phyloP scores from a whole-genome alignment of 352 stramenopile genomes.

The Phytopythium boreale region DNA sequence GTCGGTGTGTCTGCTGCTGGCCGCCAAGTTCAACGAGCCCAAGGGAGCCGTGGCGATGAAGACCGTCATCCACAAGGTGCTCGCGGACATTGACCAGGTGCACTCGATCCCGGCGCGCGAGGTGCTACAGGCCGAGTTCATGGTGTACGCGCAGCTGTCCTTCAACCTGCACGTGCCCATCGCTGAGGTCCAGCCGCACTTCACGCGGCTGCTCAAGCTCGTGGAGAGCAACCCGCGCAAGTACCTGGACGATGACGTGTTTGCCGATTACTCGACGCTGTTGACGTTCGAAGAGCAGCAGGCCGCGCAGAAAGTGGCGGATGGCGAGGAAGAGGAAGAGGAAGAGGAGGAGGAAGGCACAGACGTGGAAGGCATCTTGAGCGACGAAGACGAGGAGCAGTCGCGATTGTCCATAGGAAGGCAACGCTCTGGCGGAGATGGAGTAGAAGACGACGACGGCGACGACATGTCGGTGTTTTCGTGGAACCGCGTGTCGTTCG shows the following conservation, averaged over 20 bases:
- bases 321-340: constrained; percentile 26
- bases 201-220: constrained; percentile 77
- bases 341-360: constrained; percentile 62
- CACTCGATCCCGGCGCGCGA: constrained; percentile 80
- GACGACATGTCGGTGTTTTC: constrained; percentile 46
- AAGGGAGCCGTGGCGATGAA: constrained; percentile 66
- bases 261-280: constrained; percentile 66
- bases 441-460: constrained; percentile 8
- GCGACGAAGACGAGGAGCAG: constrained; percentile 56
- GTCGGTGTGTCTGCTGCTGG: constrained; percentile 93
- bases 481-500: constrained; percentile 75
- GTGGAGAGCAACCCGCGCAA: constrained; percentile 89
- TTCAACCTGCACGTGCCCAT: constrained; percentile 87
- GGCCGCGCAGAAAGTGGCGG: constrained; percentile 8
- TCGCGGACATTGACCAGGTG: constrained; percentile 76
- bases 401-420: constrained; percentile 6
- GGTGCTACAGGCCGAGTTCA: constrained; percentile 89
- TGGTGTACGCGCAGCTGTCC: constrained; percentile 86
- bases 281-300: constrained; percentile 66
- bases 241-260: constrained; percentile 87
- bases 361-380: constrained; percentile 59
- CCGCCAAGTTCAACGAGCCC: constrained; percentile 92
- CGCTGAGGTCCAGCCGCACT: constrained; percentile 81
- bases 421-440: not conserved
- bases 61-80: constrained; percentile 54